These are phyloP conservation scores for Umbelopsis vinacea DNA, from an alignment of 192 early-diverging fungal genomes.

Conservation along the genomic window DNA sequence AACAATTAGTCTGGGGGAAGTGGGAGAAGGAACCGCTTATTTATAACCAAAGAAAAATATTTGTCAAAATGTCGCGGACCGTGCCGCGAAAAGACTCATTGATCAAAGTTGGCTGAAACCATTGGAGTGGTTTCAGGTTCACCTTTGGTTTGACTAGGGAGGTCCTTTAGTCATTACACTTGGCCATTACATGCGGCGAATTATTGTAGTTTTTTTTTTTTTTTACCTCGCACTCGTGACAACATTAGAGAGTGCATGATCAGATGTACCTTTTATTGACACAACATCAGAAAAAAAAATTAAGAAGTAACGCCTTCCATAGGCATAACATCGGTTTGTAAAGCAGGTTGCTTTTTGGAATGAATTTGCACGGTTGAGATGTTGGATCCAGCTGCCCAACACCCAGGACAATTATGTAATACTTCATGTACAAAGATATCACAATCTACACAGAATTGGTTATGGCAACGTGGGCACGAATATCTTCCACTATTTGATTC, in stretches of 20 bases:
- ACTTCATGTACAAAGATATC: conserved; percentile 93
- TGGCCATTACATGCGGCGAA: neutral
- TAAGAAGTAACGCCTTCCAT: conserved; percentile 9
- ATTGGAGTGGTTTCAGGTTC: neutral
- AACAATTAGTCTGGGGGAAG: neutral
- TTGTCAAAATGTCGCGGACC: neutral
- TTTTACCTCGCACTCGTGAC: neutral
- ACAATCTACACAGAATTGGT: conserved; percentile 89
- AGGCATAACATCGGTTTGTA: neutral
- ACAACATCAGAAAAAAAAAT: neutral
- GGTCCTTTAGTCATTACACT: too few species aligned
- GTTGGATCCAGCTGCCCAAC: conserved; percentile 47
- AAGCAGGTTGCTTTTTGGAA: neutral
- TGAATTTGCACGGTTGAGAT: conserved; percentile 19
- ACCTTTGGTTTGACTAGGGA: neutral
- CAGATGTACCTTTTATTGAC: conserved; percentile 20
- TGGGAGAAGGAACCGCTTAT: neutral
- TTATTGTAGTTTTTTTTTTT: neutral
- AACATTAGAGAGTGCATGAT: neutral
- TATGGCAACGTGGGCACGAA: conserved; percentile 75
- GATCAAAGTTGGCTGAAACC: neutral
- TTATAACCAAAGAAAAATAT: neutral
- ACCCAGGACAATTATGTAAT: conserved; percentile 88
- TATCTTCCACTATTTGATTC: conserved; percentile 22
- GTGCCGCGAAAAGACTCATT: neutral